These are phyloP conservation scores for Torulaspora microellipsoides DNA, from an alignment of 805 yeast genomes.

Conservation along the genomic window DNA sequence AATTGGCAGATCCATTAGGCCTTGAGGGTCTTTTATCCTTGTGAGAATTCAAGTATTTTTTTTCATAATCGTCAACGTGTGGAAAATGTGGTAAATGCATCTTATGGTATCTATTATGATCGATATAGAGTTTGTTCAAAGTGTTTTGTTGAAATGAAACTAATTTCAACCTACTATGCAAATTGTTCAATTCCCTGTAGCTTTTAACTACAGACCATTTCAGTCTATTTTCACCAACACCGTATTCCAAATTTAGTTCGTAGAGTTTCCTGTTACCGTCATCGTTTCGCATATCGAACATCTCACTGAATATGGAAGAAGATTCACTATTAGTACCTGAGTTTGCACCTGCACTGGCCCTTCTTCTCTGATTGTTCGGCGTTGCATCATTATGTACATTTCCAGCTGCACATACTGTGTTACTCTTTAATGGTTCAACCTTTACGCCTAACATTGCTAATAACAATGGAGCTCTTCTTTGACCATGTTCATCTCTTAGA, in stretches of 20 bases:
- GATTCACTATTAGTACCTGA: slow-evolving; percentile 55
- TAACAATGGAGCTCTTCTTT: slow-evolving; percentile 76
- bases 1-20: background rate
- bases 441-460: slow-evolving; percentile 66
- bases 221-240: slow-evolving; percentile 72
- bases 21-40: background rate
- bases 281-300: slow-evolving; percentile 6
- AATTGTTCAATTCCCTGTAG: slow-evolving; percentile 61
- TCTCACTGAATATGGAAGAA: slow-evolving; percentile 21
- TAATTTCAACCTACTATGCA: slow-evolving; percentile 66
- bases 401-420: too few species aligned
- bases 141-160: slow-evolving; percentile 43
- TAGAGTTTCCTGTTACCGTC: slow-evolving; percentile 39
- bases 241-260: slow-evolving; percentile 80
- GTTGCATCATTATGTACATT: background rate
- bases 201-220: slow-evolving; percentile 77
- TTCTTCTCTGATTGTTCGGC: background rate
- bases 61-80: slow-evolving; percentile 19
- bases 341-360: slow-evolving; percentile 41
- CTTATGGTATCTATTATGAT: slow-evolving; percentile 22
- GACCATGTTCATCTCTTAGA: slow-evolving; percentile 69
- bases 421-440: slow-evolving; percentile 36
- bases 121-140: slow-evolving; percentile 27
- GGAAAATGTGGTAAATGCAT: slow-evolving; percentile 32
- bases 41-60: slow-evolving; percentile 1